These are phyloP conservation scores for Candida tropicalis DNA, from an alignment of 1,139 yeast genomes.

Conservation along the genomic window DNA sequence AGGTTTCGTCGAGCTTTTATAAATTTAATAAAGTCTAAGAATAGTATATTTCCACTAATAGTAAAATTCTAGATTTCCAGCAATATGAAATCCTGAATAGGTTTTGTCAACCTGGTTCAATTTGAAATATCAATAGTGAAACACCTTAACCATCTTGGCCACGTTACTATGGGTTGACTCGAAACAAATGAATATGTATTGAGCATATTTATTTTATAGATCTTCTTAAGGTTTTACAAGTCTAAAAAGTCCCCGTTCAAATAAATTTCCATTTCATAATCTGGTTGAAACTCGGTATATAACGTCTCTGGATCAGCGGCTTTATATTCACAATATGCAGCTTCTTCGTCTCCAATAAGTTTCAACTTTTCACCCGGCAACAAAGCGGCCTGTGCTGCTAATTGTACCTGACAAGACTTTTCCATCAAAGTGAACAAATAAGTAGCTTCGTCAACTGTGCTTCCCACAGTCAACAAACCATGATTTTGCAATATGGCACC, in stretches of 20 bases:
- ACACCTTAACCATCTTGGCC: too few species aligned
- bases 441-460: constrained; percentile 84
- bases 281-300: constrained; percentile 74
- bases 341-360: constrained; percentile 63
- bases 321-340: constrained; percentile 65
- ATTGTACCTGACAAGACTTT: constrained; percentile 69
- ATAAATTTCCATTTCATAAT: constrained; percentile 38
- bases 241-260: constrained; percentile 23
- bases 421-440: constrained; percentile 70
- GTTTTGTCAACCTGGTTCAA: too few species aligned
- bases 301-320: constrained; percentile 68
- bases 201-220: too few species aligned
- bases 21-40: too few species aligned
- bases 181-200: too few species aligned
- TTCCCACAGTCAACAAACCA: constrained; percentile 76
- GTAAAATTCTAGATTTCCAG: too few species aligned
- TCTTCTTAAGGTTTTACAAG: background rate
- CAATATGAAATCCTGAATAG: too few species aligned
- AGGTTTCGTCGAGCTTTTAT: too few species aligned
- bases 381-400: constrained; percentile 68
- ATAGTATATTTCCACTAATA: too few species aligned
- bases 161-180: too few species aligned
- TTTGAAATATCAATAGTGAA: too few species aligned
- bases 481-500: constrained; percentile 76
- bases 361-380: constrained; percentile 29